Evolutionary conservation across 768 basidiomycete genomes (phyloP).

Genomic region (Terana coerulea): DNA sequence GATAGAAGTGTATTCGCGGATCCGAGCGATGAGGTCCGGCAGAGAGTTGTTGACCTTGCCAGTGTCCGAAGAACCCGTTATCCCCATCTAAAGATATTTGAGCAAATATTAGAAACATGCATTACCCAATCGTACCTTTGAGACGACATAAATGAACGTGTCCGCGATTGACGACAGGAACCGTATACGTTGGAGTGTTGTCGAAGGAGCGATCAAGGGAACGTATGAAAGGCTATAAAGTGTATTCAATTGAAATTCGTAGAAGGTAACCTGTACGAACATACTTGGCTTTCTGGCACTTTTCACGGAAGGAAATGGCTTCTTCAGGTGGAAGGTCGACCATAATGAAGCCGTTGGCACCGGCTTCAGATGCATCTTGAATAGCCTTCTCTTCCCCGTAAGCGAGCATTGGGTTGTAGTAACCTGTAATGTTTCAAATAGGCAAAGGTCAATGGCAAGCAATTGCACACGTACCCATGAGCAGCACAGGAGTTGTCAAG

Average conservation of each 20-base stretch:
- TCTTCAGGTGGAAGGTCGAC: slow-evolving; percentile 98
- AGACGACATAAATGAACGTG: slow-evolving; percentile 97
- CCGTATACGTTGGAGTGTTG: slow-evolving; percentile 79
- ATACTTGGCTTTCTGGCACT: slow-evolving; percentile 78
- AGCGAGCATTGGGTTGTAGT: slow-evolving; percentile 94
- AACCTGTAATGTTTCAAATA: slow-evolving; percentile 63
- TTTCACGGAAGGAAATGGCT: slow-evolving; percentile 83
- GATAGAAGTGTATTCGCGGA: slow-evolving; percentile 72
- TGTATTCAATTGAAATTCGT: slow-evolving; percentile 2
- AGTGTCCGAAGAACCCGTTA: slow-evolving; percentile 85
- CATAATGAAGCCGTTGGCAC: slow-evolving; percentile 96
- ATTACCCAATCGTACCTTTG: slow-evolving; percentile 54
- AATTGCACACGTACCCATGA: slow-evolving; percentile 69
- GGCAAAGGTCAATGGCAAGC: neutral
- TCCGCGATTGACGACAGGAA: slow-evolving; percentile 94
- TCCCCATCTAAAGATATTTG: slow-evolving; percentile 78
- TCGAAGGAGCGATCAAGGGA: slow-evolving; percentile 93
- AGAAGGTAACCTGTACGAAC: slow-evolving; percentile 27
- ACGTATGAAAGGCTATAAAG: slow-evolving; percentile 81
- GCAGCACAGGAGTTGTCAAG: slow-evolving; percentile 79
- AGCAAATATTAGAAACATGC: neutral
- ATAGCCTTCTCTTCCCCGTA: slow-evolving; percentile 96
- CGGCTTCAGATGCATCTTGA: slow-evolving; percentile 81
- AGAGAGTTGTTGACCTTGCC: slow-evolving; percentile 71
- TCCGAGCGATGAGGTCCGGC: slow-evolving; percentile 78